Base-by-base conservation (phyloP, 495 filamentous ascomycete genomes). In the Penicillium canariense region DNA sequence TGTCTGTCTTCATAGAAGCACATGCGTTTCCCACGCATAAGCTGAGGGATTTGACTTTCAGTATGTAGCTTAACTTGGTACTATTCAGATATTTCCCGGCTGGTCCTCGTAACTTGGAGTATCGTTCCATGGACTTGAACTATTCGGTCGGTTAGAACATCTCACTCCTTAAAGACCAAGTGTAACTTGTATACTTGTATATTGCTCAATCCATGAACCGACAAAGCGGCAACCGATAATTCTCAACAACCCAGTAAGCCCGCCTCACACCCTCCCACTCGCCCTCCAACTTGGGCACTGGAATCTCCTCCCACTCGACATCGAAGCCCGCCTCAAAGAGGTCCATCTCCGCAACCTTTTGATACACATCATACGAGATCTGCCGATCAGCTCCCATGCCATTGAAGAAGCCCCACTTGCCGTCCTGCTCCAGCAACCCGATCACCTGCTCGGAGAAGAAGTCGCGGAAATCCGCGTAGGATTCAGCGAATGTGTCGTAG, bases 401-500 rank as follows among this genome's bases (percentile, higher is more conserved):
- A 67, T 97, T 94, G 70, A 97, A 98, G 75, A 96, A 97, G 18
- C 91, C 84, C 74, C 95, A 98, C 15, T 75, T 81, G 0, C 92
- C 89, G 14, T 84, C 69, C 42, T 80, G 73, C 63, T 88, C 86
- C 4, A 98, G 72, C 36, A 97, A 66, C 0, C 82, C 85, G 42
- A 95, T 87, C 0, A 97, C 84, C 58, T 85, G 86, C 66, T 98
- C 93, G 11, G 79, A 83, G 68, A 98, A 96, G 74, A 98, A 98
- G 27, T 84, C 77, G 28, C 86, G 86, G 35, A 98, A 82, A 66
- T 90, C 88, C 5, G 72, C 75, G 72, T 98, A 98, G 40, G 89
- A 85, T 72, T 97, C 95, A 7, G 92, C 94, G 61, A 97, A 98
- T 0, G 94, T 98, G 66, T 97, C 95, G 62, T 96, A 97, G 75